Base-by-base conservation (phyloP, 768 basidiomycete species). In the Tephrocybe sp. region DNA sequence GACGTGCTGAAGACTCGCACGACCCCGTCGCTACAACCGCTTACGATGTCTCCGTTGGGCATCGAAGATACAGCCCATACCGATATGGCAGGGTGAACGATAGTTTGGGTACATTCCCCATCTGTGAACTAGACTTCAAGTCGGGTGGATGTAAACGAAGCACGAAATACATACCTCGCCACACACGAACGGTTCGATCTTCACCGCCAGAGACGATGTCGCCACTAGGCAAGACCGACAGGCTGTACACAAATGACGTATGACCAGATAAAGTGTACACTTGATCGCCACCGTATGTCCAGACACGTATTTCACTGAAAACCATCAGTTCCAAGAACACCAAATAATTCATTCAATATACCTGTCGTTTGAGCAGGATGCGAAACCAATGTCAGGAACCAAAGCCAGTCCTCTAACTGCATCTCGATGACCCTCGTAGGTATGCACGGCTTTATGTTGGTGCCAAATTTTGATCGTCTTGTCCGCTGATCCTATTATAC, bases 311-410 rank as follows among this genome's bases (percentile, higher is more conserved):
- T 68, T 94, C 87, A 57, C 96, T 97, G 53, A 21, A 53, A 48
- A 31, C 11, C 22, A 41, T 44, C 45, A 51, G 21, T 40, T 34
- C 52, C 27, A 9, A n/a, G 25, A 47, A 36, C 24, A 32, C 26
- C 34, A 43, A 24, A 24, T 53, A 21, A 16, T 7, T 4, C 26
- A 38, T 11, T 61, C 72, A 25, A 35, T 22, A 7, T 49, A 89
- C 91, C 88, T 90, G 65, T 99, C 97, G 60, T 99, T 98, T 13
- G 89, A 90, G 55, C 91, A 96, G 35, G 92, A 97, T 41, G 90
- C 97, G 65, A 99, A 99, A 5, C 93, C 91, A 54, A 92, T 83
- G 62, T 92, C 88, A 12, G 87, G 84, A 21, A 95, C 75, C 44
- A 89, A 65, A 2, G 87, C 83, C 27, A 99, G 69, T 5, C 86